phyloP scores from a whole-genome alignment of 2,329 filamentous ascomycete genomes.

The Epichloe sp. region DNA sequence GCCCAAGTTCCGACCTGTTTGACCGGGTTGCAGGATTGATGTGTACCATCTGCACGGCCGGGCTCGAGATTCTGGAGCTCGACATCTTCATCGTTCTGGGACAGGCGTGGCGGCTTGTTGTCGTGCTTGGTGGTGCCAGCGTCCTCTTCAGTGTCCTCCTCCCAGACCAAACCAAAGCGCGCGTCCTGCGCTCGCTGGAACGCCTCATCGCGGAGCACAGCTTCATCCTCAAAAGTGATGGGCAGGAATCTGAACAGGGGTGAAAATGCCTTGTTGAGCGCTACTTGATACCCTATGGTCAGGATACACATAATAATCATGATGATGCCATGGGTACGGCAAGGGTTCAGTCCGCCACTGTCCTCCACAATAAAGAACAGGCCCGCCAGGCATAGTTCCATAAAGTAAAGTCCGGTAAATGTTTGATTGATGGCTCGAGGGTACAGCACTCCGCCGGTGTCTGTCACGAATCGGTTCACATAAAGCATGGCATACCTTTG shows the following conservation, averaged over 20 bases:
- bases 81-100: slow-evolving; percentile 24
- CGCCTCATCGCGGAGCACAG: slow-evolving; percentile 76
- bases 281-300: slow-evolving; percentile 64
- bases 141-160: slow-evolving; percentile 30
- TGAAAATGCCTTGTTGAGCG: slow-evolving; percentile 71
- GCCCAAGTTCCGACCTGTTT: slow-evolving; percentile 36
- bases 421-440: slow-evolving; percentile 89
- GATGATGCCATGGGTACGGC: slow-evolving; percentile 63
- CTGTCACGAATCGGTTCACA: slow-evolving; percentile 75
- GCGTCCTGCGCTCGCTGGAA: slow-evolving; percentile 69
- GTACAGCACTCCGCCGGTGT: slow-evolving; percentile 87
- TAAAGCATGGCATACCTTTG: slow-evolving; percentile 97
- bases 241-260: slow-evolving; percentile 82
- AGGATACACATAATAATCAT: slow-evolving; percentile 67
- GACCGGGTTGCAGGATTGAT: slow-evolving; percentile 29
- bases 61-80: slow-evolving; percentile 27
- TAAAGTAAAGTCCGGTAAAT: slow-evolving; percentile 87
- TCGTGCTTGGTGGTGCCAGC: slow-evolving; percentile 13
- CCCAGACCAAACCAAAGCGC: slow-evolving; percentile 48
- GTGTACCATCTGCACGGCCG: slow-evolving; percentile 6
- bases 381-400: slow-evolving; percentile 82
- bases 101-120: slow-evolving; percentile 15
- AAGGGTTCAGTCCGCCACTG: slow-evolving; percentile 38
- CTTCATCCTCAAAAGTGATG: slow-evolving; percentile 91
- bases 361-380: slow-evolving; percentile 71